These are phyloP conservation scores for Isatis lusitanica DNA, from an alignment of 441 rosid species.

Conservation along the genomic window DNA sequence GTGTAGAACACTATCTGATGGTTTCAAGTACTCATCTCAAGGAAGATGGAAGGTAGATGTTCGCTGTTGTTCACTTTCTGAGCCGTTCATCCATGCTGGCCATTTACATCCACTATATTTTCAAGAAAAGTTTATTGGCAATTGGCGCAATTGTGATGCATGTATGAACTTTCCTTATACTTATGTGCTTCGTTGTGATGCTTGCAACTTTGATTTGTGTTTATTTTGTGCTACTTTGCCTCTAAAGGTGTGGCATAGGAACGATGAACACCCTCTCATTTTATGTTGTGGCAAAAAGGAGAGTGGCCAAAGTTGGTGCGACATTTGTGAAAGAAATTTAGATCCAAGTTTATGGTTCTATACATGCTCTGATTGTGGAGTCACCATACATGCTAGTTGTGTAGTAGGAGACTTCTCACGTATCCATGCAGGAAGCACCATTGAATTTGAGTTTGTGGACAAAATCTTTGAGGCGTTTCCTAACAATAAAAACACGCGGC, in stretches of 20 bases:
- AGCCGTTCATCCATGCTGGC: not conserved
- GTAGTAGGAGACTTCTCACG: not conserved
- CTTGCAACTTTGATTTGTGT: not conserved
- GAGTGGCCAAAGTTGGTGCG: not conserved
- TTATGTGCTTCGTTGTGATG: not conserved
- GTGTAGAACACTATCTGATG: not conserved
- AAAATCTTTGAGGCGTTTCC: not conserved
- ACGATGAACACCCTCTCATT: not conserved
- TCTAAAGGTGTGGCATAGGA: not conserved
- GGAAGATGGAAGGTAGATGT: not conserved
- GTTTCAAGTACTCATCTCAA: not conserved
- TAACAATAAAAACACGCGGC: conserved; percentile 12
- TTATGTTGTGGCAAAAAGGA: not conserved
- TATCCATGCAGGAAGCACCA: not conserved
- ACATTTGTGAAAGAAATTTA: not conserved
- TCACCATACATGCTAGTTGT: not conserved
- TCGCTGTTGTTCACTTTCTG: not conserved
- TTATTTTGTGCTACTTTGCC: not conserved
- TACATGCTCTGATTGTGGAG: not conserved
- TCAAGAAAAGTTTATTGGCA: too few species aligned
- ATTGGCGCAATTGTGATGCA: too few species aligned
- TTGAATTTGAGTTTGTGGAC: not conserved
- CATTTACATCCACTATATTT: not conserved
- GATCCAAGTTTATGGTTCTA: not conserved
- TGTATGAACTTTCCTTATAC: too few species aligned